Base-by-base conservation (phyloP, 805 yeast species). In the Ogataea neopini region DNA sequence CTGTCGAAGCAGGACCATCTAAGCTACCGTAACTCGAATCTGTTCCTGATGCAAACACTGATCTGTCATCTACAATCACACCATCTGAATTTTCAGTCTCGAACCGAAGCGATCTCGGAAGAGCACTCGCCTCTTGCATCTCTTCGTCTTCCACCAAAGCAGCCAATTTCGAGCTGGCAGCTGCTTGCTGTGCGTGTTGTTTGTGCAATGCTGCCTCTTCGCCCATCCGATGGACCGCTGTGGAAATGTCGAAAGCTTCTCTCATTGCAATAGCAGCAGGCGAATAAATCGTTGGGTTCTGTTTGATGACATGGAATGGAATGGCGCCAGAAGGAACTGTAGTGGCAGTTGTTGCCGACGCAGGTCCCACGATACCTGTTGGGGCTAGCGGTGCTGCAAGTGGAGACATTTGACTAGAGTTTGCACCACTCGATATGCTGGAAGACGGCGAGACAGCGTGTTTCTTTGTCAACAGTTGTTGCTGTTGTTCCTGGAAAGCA, bases 241-340 rank as follows among this genome's bases (percentile, higher is more conserved):
- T 69, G 1, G 83, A 76, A 17, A 80, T 75, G 56, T 80, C 84
- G 62, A 78, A 78, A 11, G 82, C 83, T 50, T 79, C 84, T 49
- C 78, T 71, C 64, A 80, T 70, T 2, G 83, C 83, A 51, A 74
- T 76, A 2, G 81, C 81, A 4, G 81, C 83, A 7, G 84, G 84
- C 10, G 81, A 74, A 57, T 75, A 78, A 50, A 76, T 49, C 3
- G 69, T 61, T 10, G 54, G 60, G 17, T 52, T 56, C 15, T 51
- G 49, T 29, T 40, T 47, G 40, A 52, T 23, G 8, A 52, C 48
- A 32, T 54, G 59, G 11, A 54, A 38, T 8, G 61, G 59, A 26
- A 52, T 47, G 11, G 56, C 52, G 19, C 58, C 54, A 1, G 48
- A 25, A 2, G 45, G 40, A 25, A 14, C 18, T 3, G 48, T 17